Percentiles rank a stretch among this genome's conserved stretches.
These are phyloP conservation scores for Tulasnella sp. DNA, from an alignment of 768 basidiomycete species.

Conservation along the genomic window DNA sequence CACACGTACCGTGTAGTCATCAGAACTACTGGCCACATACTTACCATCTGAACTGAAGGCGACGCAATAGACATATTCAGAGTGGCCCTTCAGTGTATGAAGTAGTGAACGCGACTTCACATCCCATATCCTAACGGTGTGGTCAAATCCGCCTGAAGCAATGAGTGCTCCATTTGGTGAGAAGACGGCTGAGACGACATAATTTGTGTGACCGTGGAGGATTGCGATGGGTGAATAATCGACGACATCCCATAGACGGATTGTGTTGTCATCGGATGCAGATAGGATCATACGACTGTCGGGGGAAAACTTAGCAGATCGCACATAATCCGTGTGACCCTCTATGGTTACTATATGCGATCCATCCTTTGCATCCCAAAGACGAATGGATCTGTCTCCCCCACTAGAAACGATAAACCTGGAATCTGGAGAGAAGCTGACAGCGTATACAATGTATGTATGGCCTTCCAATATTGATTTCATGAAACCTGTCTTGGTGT, in stretches of 20 bases:
- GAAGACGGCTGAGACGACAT: constrained; percentile 7
- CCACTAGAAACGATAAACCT: no score
- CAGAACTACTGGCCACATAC: constrained; percentile 8
- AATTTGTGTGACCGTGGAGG: neutral
- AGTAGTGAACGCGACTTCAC: neutral
- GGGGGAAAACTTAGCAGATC: constrained; percentile 33
- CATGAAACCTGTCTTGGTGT: neutral
- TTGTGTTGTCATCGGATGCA: constrained; percentile 31
- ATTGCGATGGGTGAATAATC: neutral
- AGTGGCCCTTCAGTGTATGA: constrained; percentile 6
- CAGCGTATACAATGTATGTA: no score
- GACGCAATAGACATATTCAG: neutral
- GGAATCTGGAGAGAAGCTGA: no score
- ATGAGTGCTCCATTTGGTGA: constrained; percentile 12
- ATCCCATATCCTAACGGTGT: constrained; percentile 12
- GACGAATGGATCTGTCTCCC: no score
- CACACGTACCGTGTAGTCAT: constrained; percentile 12
- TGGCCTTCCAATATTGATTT: no score
- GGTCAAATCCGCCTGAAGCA: constrained; percentile 11
- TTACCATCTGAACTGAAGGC: constrained; percentile 11
- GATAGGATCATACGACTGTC: constrained; percentile 32
- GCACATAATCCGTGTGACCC: constrained; percentile 17
- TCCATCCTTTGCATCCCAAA: no score
- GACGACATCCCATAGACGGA: constrained; percentile 31
- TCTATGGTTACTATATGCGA: no score